Evolutionary conservation across 805 yeast genomes (phyloP), one percentile per base, ranked within the genome.

Genomic region (Komagataella mondaviorum): DNA sequence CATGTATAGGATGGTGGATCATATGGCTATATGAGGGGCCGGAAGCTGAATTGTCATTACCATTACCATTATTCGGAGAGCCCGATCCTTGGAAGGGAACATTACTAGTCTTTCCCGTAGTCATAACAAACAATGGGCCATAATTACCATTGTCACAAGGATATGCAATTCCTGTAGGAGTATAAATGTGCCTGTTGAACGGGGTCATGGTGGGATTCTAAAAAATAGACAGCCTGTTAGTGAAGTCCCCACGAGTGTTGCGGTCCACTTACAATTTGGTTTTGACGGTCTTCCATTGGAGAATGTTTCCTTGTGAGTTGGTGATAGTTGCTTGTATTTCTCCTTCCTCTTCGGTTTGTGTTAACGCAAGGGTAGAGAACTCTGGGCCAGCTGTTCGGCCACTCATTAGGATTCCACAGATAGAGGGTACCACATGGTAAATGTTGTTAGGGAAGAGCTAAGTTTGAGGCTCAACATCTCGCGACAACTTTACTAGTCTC

Each of bases 281-380:
- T 30, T 30, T 30, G 39, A 30, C 39, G 39, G 39, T 30, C 39
- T 30, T 30, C 39, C 39, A 30, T 30, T 30, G 39, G 39, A 30
- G 39, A 14, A 5, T 20, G 14, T 45, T 12, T 45, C 14, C n/a
- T 45, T 45, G n/a, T 18, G 47, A 20, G 23, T 45, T 45, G 20
- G 23, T 20, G 20, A 12, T 18, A 18, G 23, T 18, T 45, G 14
- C 47, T 10, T 20, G 2, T 52, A 54, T 23, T 58, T 60, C 49
- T 52, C 56, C 43, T 52, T 55, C 44, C 53, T 51, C 44, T 56
- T 57, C 46, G 56, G 52, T 48, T 55, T 58, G 54, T 53, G 52
- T 48, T 55, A 53, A 20, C 55, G 49, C 49, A 57, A 59, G 20
- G 60, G 53, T 20, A 55, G 57, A 8, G 55, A n/a, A 55, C 55